Base-by-base conservation (phyloP, 2,329 filamentous ascomycete genomes). In the Karstenula rhodostoma region DNA sequence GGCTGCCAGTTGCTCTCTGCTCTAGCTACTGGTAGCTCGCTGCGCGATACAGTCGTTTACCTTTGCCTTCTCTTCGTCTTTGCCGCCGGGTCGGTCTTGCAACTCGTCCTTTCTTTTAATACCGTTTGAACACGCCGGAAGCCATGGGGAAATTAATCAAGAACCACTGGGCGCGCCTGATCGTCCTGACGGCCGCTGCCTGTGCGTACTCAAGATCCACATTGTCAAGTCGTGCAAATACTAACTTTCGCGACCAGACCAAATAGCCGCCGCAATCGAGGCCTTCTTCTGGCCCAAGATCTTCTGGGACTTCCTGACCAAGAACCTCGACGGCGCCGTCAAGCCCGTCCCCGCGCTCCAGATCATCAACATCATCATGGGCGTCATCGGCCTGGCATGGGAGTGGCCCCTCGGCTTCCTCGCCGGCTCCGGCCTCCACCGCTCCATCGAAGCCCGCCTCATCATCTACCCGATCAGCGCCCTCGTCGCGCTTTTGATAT, bases 231-330 rank as follows among this genome's bases (percentile, higher is more conserved):
- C 35, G n/a, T n/a, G 19, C 22, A 2, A 23, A 29, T 33, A 6
- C 43, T 19, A 22, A 50, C 52, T 50, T 47, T 60, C n/a, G n/a
- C 56, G 53, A 65, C 47, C 73, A 97, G 93, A 97, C 78, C 95
- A 99, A 86, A 80, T 97, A 65, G 88, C 84, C 61, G 93, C 93
- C 62, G 89, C 90, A 17, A 81, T 99, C 58, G 87, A 96, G 81
- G 89, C 87, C 73, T 97, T 95, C 85, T 94, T 99, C 86, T 99
- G 94, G 93, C 95, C 95, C 67, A 99, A 99, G 79, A 90, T 99
- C 75, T 96, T 99, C 82, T 99, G 92, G 90, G 95, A 99, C 80
- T 97, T 97, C 78, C 81, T 95, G 67, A 97, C 94, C 62, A 93
- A 92, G 74, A 93, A 92, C 71, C 88, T 99, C 70, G 92, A 99